phyloP scores from a whole-genome alignment of 352 stramenopile species.

The Phytophthora vignae region DNA sequence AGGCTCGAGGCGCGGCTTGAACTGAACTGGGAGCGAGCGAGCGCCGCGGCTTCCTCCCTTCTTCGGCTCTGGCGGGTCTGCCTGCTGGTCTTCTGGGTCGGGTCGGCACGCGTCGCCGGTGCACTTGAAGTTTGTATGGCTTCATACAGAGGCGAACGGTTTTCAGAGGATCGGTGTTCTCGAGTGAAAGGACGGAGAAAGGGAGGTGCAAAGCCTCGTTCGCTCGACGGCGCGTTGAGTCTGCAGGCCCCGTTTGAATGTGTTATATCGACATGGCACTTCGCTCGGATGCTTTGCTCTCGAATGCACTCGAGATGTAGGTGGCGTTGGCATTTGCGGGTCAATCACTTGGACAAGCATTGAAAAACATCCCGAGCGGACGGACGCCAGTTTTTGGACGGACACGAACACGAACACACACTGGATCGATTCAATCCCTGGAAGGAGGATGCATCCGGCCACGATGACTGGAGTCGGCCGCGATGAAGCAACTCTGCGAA shows the following conservation, averaged over 20 bases:
- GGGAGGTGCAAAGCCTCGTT: background rate
- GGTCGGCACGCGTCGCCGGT: background rate
- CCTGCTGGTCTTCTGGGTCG: constrained; percentile 23
- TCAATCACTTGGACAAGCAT: background rate
- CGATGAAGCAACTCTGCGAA: background rate
- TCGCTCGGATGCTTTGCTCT: background rate
- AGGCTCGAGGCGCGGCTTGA: constrained; percentile 14
- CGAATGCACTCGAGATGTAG: too few relatives aligned
- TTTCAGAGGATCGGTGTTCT: constrained; percentile 16
- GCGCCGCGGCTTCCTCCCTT: constrained; percentile 18
- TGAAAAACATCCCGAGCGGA: background rate
- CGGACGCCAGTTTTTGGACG: background rate
- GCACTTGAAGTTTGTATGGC: constrained; percentile 43
- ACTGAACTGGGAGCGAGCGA: constrained; percentile 25
- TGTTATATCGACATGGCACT: background rate
- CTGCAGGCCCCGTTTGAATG: background rate
- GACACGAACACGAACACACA: background rate
- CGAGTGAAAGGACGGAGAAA: constrained; percentile 13
- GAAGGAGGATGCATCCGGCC: background rate
- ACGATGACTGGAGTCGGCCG: too few relatives aligned
- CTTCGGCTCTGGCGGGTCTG: constrained; percentile 29
- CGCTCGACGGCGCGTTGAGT: background rate
- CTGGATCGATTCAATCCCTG: background rate
- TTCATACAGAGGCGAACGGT: constrained; percentile 7
- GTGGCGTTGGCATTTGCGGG: background rate